Base-by-base conservation (phyloP, 768 basidiomycete genomes). In the Tricholoma saponaceum region DNA sequence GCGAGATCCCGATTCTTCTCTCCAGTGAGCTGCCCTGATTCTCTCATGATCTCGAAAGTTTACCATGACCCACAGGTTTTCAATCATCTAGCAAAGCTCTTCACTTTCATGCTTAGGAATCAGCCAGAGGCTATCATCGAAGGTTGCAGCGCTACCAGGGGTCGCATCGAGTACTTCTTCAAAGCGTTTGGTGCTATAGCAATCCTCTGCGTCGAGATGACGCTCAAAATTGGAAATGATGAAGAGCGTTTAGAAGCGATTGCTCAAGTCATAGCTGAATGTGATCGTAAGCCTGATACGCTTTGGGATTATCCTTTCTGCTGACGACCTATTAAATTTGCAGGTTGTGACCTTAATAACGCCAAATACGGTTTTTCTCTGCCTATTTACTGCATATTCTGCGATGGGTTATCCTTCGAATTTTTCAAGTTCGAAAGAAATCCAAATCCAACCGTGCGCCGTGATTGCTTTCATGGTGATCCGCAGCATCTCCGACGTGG, bases 1-100 rank as follows among this genome's bases (percentile, higher is more conserved):
- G 63, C 60, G 41, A 63, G 44, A 59, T 65, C 65, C 12, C 58
- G 60, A 28, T 68, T 68, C 57, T 59, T 64, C 56, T 55, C 65
- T 60, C 66, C 65, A 5, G 44, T 49, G 46, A 26, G 25, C 26
- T 49, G 13, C 3, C 14, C 23, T 9, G 23, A 57, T 60, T 59
- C 55, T 64, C 51, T 51, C 55, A 16, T 52, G 51, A 20, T 28
- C 50, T 51, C 54, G 47, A 58, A 61, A 56, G 51, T 63, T 62
- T 33, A 62, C 57, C 47, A 13, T 39, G 35, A 56, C 46, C 58
- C 4, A n/a, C 25, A 67, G 64, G 47, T 67, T 37, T 63, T 65
- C 58, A 65, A 65, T 41, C 62, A 57, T 46, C 53, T 67, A 13
- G 58, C 64, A 13, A 59, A 46, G 37, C 43, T 44, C 41, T 67